Percentiles rank a stretch among this genome's conserved stretches.
Conservation (phyloP, 2,329 filamentous ascomycete genomes). For the Colletotrichum navitas region DNA sequence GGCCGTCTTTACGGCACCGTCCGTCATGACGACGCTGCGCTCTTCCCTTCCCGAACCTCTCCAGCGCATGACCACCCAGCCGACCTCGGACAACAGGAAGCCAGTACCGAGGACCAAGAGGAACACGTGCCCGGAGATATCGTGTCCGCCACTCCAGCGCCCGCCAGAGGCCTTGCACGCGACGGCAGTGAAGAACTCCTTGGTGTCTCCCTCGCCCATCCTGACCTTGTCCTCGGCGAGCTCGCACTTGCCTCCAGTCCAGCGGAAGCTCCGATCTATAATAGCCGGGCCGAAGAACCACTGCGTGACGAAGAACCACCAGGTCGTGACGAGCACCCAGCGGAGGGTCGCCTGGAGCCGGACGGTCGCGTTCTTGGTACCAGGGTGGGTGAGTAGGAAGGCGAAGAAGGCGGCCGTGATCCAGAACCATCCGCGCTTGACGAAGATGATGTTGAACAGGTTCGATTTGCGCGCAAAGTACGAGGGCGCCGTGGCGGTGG, state of each 20-base stretch:
- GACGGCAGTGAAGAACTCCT: constrained; percentile 74
- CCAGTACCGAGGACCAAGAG: constrained; percentile 86
- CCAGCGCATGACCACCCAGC: constrained; percentile 66
- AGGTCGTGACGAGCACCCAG: constrained; percentile 78
- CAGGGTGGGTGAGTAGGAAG: constrained; percentile 78
- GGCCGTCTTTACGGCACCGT: constrained; percentile 74
- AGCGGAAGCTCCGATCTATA: constrained; percentile 89
- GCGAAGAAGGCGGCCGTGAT: constrained; percentile 79
- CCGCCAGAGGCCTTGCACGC: constrained; percentile 89
- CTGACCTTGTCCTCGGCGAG: constrained; percentile 62
- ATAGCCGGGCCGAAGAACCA: constrained; percentile 95
- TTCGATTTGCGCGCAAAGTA: constrained; percentile 98
- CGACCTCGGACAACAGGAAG: constrained; percentile 85
- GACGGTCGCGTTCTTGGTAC: constrained; percentile 51
- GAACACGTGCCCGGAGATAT: constrained; percentile 96
- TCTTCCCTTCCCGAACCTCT: constrained; percentile 65
- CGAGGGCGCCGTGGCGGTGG: constrained; percentile 71
- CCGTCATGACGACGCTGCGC: constrained; percentile 72
- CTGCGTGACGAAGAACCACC: constrained; percentile 91
- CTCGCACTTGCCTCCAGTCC: constrained; percentile 89
- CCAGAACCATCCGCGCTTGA: constrained; percentile 97
- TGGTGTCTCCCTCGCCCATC: constrained; percentile 60
- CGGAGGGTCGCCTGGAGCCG: constrained; percentile 70
- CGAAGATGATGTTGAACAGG: constrained; percentile 91
- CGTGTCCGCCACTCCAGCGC: constrained; percentile 91